Evolutionary conservation across 1,284 basidiomycete species (phyloP).

Genomic region (Irpex sp.): DNA sequence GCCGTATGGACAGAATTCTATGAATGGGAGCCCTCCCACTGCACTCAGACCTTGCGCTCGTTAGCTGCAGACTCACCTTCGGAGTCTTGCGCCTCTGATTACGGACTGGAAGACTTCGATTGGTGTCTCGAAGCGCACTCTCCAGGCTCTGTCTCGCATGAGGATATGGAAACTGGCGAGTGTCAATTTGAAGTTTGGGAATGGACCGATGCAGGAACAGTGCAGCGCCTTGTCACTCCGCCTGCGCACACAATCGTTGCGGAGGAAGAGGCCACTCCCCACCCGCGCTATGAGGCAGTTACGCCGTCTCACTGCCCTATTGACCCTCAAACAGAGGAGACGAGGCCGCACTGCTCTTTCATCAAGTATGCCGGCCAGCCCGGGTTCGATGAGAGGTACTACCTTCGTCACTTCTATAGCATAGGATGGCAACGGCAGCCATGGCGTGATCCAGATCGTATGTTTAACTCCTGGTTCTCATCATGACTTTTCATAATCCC

Average conservation of each 20-base stretch:
- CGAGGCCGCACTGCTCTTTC: conserved; percentile 18
- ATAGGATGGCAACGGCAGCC: conserved; percentile 33
- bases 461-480: conserved; percentile 11
- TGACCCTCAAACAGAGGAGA: conserved; percentile 1
- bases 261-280: conserved; percentile 5
- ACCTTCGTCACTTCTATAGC: conserved; percentile 19
- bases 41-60: conserved; percentile 7
- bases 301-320: conserved; percentile 26
- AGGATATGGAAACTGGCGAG: not conserved
- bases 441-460: conserved; percentile 39
- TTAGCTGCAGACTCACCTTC: not conserved
- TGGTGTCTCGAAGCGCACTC: not conserved
- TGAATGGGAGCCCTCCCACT: conserved; percentile 27
- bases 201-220: not conserved
- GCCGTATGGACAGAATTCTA: conserved; percentile 35
- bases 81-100: not conserved
- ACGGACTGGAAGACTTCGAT: not conserved
- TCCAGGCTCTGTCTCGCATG: not conserved
- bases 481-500: not conserved
- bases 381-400: conserved; percentile 23
- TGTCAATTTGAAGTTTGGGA: not conserved
- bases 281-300: conserved; percentile 32
- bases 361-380: conserved; percentile 34
- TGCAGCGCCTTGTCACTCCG: not conserved
- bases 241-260: not conserved